phyloP scores from a whole-genome alignment of 768 basidiomycete species.

The Boletales sp. region DNA sequence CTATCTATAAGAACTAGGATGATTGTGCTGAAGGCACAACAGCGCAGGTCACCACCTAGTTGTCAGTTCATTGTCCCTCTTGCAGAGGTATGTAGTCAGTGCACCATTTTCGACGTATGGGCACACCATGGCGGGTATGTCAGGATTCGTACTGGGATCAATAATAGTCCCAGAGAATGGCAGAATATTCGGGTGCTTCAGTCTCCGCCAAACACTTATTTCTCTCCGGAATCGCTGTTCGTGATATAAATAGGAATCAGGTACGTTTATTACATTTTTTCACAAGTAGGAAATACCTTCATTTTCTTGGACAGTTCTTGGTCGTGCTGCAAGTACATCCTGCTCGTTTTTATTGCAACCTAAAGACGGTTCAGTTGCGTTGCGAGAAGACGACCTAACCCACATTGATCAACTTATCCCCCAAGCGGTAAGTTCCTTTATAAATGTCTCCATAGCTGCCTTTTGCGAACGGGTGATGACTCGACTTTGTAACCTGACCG shows the following conservation, averaged over 20 bases:
- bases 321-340: background rate
- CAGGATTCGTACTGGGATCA: background rate
- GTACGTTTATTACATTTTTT: too few relatives aligned
- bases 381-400: too few relatives aligned
- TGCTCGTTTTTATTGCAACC: background rate
- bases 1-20: too few relatives aligned
- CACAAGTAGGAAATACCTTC: background rate
- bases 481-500: background rate
- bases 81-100: background rate
- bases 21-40: too few relatives aligned
- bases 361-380: background rate
- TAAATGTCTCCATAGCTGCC: background rate
- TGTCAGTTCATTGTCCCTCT: background rate
- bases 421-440: background rate
- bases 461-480: background rate
- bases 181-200: background rate
- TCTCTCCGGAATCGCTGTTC: background rate
- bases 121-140: slow-evolving; percentile 2
- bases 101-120: background rate
- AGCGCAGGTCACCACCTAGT: too few relatives aligned
- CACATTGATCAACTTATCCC: too few relatives aligned
- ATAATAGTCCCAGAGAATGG: background rate
- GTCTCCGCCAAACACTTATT: background rate
- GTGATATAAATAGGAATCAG: background rate
- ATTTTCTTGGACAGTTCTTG: background rate